These are phyloP conservation scores for Aspergillus avenaceus DNA, from an alignment of 495 filamentous ascomycete species.

Conservation along the genomic window DNA sequence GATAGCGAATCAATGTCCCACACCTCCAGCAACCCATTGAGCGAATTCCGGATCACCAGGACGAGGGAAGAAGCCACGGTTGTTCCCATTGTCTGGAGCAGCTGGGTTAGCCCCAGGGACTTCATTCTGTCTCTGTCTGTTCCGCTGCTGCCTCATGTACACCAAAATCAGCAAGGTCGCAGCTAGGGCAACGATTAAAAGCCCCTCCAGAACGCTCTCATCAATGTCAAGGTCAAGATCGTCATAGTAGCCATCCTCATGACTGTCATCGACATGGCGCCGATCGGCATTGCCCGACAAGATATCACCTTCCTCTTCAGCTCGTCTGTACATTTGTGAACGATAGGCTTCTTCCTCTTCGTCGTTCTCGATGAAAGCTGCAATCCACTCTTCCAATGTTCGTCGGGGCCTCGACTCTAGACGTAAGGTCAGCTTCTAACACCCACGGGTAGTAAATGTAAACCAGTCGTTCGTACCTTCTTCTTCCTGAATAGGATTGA, in stretches of 20 bases:
- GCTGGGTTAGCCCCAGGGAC: conserved; percentile 31
- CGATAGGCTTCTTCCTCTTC: conserved; percentile 43
- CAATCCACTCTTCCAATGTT: conserved; percentile 78
- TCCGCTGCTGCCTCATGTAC: conserved; percentile 77
- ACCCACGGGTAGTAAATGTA: not conserved
- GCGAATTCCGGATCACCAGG: conserved; percentile 68
- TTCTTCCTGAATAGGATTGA: conserved; percentile 88
- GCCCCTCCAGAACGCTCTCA: conserved; percentile 73
- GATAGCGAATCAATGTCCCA: conserved; percentile 56
- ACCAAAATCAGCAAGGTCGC: conserved; percentile 72
- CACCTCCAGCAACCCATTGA: conserved; percentile 71
- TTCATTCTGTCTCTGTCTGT: conserved; percentile 50
- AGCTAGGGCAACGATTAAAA: conserved; percentile 76
- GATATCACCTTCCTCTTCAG: conserved; percentile 53
- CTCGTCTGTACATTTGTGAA: conserved; percentile 53
- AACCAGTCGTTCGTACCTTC: conserved; percentile 64
- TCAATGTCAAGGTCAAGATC: conserved; percentile 59
- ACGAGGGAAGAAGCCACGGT: conserved; percentile 67
- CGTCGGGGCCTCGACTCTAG: conserved; percentile 63
- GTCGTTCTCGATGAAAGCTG: conserved; percentile 76
- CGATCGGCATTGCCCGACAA: conserved; percentile 47
- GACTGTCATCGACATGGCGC: conserved; percentile 46
- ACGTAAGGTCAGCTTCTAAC: not conserved
- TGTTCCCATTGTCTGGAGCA: conserved; percentile 36
- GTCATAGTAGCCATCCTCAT: conserved; percentile 65